Evolutionary conservation across 176 grass and related monocot genomes (phyloP).

Genomic region (Eragrostis nindensis): DNA sequence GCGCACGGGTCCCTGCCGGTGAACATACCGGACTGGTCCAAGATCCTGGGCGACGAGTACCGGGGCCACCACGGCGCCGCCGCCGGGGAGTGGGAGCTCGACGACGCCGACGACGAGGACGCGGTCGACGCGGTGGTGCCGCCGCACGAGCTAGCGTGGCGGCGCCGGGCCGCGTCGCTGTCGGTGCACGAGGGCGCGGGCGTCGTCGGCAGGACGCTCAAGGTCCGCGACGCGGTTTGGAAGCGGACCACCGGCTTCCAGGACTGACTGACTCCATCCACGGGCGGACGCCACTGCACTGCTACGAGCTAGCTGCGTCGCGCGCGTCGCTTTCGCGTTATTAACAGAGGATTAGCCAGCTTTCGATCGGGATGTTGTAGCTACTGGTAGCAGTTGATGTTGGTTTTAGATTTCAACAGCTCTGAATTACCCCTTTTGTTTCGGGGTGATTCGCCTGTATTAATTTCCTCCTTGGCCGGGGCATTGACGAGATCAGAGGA

Average conservation of each 20-base stretch:
- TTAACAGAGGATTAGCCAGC: conserved; percentile 8
- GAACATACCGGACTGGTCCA: conserved; percentile 92
- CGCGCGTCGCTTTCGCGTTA: too few relatives aligned
- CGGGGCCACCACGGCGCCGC: neutral
- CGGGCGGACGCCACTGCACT: neutral
- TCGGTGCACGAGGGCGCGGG: conserved; percentile 70
- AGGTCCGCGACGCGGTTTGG: conserved; percentile 92
- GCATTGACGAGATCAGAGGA: neutral
- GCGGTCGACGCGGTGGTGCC: conserved; percentile 42
- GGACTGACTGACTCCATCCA: conserved; percentile 47
- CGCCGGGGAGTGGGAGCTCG: conserved; percentile 40
- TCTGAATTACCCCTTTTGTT: neutral
- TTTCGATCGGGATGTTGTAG: neutral
- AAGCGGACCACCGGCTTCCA: conserved; percentile 87
- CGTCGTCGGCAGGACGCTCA: conserved; percentile 73
- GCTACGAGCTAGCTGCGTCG: neutral
- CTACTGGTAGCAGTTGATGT: neutral
- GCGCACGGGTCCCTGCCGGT: conserved; percentile 69
- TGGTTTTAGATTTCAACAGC: neutral
- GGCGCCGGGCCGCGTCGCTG: conserved; percentile 59
- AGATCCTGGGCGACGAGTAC: conserved; percentile 72
- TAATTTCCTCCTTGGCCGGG: neutral
- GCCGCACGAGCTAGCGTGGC: conserved; percentile 77
- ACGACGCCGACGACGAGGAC: conserved; percentile 46
- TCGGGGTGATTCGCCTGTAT: neutral